phyloP scores from a whole-genome alignment of 2,329 filamentous ascomycete genomes.

The Drechmeria coniospora region DNA sequence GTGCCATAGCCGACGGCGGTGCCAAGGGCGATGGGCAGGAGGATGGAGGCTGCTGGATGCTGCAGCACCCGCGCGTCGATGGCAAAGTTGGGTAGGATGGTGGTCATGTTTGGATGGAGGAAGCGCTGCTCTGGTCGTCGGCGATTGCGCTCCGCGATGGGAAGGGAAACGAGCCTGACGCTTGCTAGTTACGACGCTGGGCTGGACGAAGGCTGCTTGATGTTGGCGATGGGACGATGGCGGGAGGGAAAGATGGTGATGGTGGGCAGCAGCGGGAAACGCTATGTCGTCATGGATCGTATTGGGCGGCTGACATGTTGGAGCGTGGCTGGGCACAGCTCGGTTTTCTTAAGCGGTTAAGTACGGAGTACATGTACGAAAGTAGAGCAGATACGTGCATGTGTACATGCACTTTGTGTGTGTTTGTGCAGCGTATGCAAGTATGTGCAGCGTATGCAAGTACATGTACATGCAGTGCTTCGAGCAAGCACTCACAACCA shows the following conservation, averaged over 20 bases:
- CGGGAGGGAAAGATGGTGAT: background rate
- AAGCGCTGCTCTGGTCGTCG: background rate
- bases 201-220: background rate
- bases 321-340: no score
- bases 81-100: slow-evolving; percentile 50
- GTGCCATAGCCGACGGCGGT: slow-evolving; percentile 57
- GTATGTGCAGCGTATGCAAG: no score
- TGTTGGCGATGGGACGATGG: background rate
- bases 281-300: background rate
- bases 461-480: no score
- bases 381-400: no score
- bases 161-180: no score
- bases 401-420: no score
- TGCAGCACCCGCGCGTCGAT: slow-evolving; percentile 58
- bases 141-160: background rate
- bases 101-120: background rate
- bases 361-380: no score
- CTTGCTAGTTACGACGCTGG: no score
- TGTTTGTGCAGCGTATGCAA: no score
- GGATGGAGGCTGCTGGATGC: slow-evolving; percentile 55
- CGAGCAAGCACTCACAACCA: no score
- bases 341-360: no score
- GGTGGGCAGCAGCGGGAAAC: background rate
- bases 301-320: no score
- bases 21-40: slow-evolving; percentile 61